phyloP scores from a whole-genome alignment of 768 basidiomycete species.

The Naganishia kalamii region DNA sequence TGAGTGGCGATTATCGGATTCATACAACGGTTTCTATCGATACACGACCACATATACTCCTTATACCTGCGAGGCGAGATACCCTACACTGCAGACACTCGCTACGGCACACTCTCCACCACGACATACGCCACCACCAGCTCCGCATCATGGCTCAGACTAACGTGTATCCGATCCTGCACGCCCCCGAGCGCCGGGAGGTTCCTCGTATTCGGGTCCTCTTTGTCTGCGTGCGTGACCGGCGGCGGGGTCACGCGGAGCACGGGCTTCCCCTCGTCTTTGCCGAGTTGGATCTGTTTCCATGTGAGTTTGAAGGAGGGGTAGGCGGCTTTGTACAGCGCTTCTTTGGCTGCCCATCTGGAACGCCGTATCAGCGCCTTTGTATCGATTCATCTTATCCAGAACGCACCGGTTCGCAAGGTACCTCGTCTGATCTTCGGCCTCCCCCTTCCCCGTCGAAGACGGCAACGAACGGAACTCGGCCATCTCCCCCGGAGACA shows the following conservation, averaged over 20 bases:
- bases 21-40: no score
- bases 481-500: constrained; percentile 6
- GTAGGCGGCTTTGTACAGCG: constrained; percentile 23
- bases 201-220: constrained; percentile 2
- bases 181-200: constrained; percentile 6
- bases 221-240: background rate
- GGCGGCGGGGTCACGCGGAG: background rate
- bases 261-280: constrained; percentile 6
- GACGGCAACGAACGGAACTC: constrained; percentile 8
- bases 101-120: constrained; percentile 7
- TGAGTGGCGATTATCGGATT: no score
- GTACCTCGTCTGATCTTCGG: background rate
- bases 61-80: background rate
- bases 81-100: background rate
- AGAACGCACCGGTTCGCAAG: constrained; percentile 12
- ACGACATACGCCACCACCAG: constrained; percentile 14
- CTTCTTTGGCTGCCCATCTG: constrained; percentile 27
- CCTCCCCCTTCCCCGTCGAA: background rate
- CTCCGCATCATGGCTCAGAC: constrained; percentile 20
- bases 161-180: constrained; percentile 9
- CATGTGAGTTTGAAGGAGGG: constrained; percentile 12
- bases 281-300: constrained; percentile 15
- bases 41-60: no score
- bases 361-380: background rate
- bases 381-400: background rate